phyloP scores from a whole-genome alignment of 2,329 filamentous ascomycete genomes.

The Xylariaceae sp. region DNA sequence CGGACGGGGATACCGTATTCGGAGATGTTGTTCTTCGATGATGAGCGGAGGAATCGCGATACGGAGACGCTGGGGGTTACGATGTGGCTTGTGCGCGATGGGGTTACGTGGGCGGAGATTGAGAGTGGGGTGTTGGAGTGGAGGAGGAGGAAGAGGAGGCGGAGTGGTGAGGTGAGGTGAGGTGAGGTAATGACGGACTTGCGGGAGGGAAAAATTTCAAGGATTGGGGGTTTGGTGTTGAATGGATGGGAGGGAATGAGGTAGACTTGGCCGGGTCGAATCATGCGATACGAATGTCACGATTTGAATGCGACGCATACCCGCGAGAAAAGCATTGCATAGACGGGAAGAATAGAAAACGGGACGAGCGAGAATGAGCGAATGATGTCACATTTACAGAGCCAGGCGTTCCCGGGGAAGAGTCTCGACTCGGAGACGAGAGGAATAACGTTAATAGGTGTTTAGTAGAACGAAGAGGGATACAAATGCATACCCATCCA shows the following conservation, averaged over 20 bases:
- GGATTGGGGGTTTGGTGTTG: neutral
- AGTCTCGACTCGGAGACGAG: neutral
- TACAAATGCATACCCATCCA: no score
- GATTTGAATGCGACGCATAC: neutral
- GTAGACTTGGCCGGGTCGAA: no score
- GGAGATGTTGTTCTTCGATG: constrained; percentile 95
- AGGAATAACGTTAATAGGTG: neutral
- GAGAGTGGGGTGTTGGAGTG: constrained; percentile 76
- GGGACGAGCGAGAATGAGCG: neutral
- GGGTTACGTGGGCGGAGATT: constrained; percentile 69
- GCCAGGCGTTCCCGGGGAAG: constrained; percentile 9
- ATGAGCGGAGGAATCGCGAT: constrained; percentile 80
- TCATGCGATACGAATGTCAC: neutral
- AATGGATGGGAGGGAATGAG: constrained; percentile 20
- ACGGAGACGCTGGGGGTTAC: constrained; percentile 74
- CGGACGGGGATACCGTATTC: constrained; percentile 65
- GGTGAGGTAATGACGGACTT: neutral
- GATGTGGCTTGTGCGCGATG: constrained; percentile 76
- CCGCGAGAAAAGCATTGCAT: no score
- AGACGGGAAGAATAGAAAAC: neutral
- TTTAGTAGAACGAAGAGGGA: neutral
- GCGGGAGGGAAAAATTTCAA: neutral
- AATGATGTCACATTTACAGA: neutral
- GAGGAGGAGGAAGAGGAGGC: constrained; percentile 61
- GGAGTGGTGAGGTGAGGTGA: neutral